These are phyloP conservation scores for Taphrina flavorubra DNA, from an alignment of 1,139 yeast genomes.

Conservation along the genomic window DNA sequence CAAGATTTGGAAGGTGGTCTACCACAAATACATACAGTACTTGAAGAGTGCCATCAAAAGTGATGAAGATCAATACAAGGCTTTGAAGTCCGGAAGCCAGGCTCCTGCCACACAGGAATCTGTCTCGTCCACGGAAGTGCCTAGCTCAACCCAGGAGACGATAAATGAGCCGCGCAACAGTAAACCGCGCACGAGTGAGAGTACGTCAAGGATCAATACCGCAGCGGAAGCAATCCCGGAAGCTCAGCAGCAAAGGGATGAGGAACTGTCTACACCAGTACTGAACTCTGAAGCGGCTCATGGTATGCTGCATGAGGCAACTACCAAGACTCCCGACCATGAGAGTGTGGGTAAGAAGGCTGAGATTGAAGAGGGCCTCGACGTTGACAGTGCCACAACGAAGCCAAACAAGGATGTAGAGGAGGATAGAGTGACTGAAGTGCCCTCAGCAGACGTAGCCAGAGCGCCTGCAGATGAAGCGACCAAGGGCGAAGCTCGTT, in stretches of 20 bases:
- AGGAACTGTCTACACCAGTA: too few relatives aligned
- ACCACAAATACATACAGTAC: not conserved
- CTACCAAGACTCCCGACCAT: too few relatives aligned
- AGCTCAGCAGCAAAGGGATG: not conserved
- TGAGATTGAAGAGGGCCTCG: too few relatives aligned
- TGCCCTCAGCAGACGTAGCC: too few relatives aligned
- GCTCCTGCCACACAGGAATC: not conserved
- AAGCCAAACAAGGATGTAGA: too few relatives aligned
- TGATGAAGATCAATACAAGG: constrained; percentile 6
- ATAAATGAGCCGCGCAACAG: not conserved
- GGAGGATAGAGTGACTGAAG: too few relatives aligned
- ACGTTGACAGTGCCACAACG: too few relatives aligned
- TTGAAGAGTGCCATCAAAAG: constrained; percentile 1
- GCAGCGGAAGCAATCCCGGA: not conserved
- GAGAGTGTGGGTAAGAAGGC: too few relatives aligned
- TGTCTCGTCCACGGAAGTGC: constrained; percentile 6
- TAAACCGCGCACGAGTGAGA: not conserved
- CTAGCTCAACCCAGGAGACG: constrained; percentile 18
- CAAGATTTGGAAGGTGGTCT: not conserved
- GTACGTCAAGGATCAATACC: not conserved
- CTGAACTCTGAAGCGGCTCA: too few relatives aligned
- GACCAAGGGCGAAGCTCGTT: too few relatives aligned
- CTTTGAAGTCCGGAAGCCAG: not conserved
- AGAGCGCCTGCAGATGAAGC: too few relatives aligned
- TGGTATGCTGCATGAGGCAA: too few relatives aligned